Evolutionary conservation across 495 filamentous ascomycete species (phyloP).

Genomic region (Xylaria grammica): DNA sequence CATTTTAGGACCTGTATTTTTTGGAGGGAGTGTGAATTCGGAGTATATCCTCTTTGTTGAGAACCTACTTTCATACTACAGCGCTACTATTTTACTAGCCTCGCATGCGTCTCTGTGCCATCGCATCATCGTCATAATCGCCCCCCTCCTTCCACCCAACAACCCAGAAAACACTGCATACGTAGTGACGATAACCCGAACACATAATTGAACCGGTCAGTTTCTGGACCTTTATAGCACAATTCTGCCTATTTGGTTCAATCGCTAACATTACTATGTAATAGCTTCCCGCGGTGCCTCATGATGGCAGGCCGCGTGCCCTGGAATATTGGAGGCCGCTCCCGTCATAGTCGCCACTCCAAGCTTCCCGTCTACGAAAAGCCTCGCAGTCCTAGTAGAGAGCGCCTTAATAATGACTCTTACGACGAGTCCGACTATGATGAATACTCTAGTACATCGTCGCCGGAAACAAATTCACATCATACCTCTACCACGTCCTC

Average conservation of each 20-base stretch:
- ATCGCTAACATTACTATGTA: conserved; percentile 4
- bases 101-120: neutral
- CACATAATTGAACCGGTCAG: conserved; percentile 4
- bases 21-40: no score
- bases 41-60: neutral
- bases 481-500: conserved; percentile 59
- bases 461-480: conserved; percentile 51
- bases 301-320: conserved; percentile 31
- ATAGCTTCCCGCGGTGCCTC: conserved; percentile 20
- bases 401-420: conserved; percentile 50
- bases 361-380: conserved; percentile 53
- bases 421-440: conserved; percentile 50
- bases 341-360: conserved; percentile 41
- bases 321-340: conserved; percentile 38
- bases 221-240: neutral
- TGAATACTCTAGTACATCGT: conserved; percentile 46
- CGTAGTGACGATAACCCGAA: conserved; percentile 7
- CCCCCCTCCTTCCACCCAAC: neutral
- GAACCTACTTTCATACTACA: neutral
- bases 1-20: no score
- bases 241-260: neutral
- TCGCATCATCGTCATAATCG: conserved; percentile 13
- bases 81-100: neutral
- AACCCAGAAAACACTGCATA: neutral
- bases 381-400: conserved; percentile 38